These are phyloP conservation scores for Solanum aculeatissimum DNA, from an alignment of 305 asterid genomes.

Conservation along the genomic window DNA sequence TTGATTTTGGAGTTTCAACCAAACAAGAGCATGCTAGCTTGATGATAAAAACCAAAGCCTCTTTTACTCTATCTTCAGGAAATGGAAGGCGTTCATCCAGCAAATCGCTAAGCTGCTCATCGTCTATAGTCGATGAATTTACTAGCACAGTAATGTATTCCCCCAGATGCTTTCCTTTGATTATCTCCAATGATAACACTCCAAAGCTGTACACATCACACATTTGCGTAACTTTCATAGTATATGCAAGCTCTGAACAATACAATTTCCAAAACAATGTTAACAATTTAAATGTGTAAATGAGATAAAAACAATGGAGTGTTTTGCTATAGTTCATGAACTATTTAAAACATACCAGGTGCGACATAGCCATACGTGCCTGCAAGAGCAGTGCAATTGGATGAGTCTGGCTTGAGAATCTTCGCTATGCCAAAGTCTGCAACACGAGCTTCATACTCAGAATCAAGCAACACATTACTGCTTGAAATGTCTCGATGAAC, in stretches of 20 bases:
- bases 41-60: neutral
- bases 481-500: conserved; percentile 2
- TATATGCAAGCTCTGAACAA: neutral
- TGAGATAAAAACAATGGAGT: neutral
- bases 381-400: neutral
- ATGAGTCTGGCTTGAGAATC: neutral
- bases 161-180: neutral
- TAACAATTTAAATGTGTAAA: neutral
- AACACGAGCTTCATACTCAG: neutral
- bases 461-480: neutral
- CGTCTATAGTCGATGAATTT: neutral
- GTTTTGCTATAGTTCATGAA: neutral
- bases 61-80: neutral
- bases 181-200: neutral
- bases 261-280: neutral
- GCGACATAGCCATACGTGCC: conserved; percentile 5
- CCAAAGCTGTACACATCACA: neutral
- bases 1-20: neutral
- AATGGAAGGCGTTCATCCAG: neutral
- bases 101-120: neutral
- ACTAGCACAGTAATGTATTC: neutral
- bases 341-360: neutral
- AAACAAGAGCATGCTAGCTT: neutral
- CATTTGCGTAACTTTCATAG: neutral
- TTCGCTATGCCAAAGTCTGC: neutral